Base-by-base conservation (phyloP, 108 stramenopile species). In the Nannochloropsis oceanica region DNA sequence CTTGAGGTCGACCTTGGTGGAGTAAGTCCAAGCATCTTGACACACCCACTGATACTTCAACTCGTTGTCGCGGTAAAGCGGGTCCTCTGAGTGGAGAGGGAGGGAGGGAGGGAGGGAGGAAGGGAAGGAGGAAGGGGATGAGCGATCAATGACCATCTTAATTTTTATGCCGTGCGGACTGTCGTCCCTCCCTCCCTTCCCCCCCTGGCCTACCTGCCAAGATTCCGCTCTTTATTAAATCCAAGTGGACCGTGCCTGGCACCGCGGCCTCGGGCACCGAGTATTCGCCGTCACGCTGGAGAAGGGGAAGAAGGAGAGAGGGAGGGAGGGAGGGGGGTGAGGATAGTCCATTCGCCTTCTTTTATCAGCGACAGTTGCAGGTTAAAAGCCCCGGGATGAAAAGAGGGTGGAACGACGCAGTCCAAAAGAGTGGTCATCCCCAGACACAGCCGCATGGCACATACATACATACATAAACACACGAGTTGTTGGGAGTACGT, bases 51-150 rank as follows among this genome's bases (percentile, higher is more conserved):
- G 18, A 25, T 84, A 86, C 22, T 82, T 26, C 13, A 84, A 27
- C 88, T 88, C 88, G 82, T 84, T 84, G 44, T 26, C 25, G 27
- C 85, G 80, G 85, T 73, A 85, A 27, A 82, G 85, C 8, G 88
- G 88, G 79, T 88, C 82, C 14, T 79, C 84, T 14, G 79, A 20
- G 27, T 42, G 24, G n/a, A 79, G 73, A 73, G 59, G 59, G 59
- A 1, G 59, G 59, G 59, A n/a, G n/a, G n/a, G 22, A 73, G 59
- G 59, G n/a, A 73, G 59, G n/a, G 22, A 73, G 59, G 59, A 7
- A 73, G 59, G 59, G 22, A 22, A 18, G n/a, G 59, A 73, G n/a
- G 59, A 7, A 18, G 59, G 59, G 22, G 18, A 18, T 22, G 59
- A 73, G n/a, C 22, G n/a, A 18, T 18, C 59, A 22, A 18, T 73